Base-by-base conservation (phyloP, 2,329 filamentous ascomycete genomes). In the Neofusicoccum umdonicola region DNA sequence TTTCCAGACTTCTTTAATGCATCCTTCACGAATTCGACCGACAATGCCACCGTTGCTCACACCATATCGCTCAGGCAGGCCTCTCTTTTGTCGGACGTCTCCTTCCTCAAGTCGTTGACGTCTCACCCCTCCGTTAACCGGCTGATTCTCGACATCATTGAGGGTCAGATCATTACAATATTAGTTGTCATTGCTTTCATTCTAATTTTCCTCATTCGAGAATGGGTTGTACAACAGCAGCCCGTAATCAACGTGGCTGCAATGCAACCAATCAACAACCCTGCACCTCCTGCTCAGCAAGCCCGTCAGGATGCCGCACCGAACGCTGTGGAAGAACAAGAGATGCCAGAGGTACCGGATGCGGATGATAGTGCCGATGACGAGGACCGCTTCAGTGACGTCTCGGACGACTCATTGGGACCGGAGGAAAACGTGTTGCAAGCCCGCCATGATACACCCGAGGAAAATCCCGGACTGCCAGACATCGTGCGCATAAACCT, bases 161-260 rank as follows among this genome's bases (percentile, higher is more conserved):
- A 99, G 79, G 95, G 95, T 3, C 93, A 97, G 73, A 86, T 98
- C 54, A 97, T 99, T 69, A 99, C 94, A 0, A 81, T 97, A 5
- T 80, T 96, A 11, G 92, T 98, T 58, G 94, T 99, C 7, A 85
- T 97, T 50, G 93, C 90, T 65, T 99, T 98, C 77, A 97, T 99
- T 66, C 81, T 99, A n/a, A 88, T 99, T 47, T 99, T 99, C 70
- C 80, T 99, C 3, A 97, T 99, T 52, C 84, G 96, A 52, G 95
- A 99, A 79, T 99, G 97, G 85, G 95, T 99, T 58, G 93, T 99
- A 9, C 95, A 99, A 75, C 95, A 99, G 75, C 95, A 99, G 74
- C 95, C 94, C 4, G 89, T 93, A 68, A 90, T 95, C 69, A 96
- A 96, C 71, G 89, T 95, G 81, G 89, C 76, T 27, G 76, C 75